These are phyloP conservation scores for Exophiala viscosa DNA, from an alignment of 2,329 filamentous ascomycete genomes.

Conservation along the genomic window DNA sequence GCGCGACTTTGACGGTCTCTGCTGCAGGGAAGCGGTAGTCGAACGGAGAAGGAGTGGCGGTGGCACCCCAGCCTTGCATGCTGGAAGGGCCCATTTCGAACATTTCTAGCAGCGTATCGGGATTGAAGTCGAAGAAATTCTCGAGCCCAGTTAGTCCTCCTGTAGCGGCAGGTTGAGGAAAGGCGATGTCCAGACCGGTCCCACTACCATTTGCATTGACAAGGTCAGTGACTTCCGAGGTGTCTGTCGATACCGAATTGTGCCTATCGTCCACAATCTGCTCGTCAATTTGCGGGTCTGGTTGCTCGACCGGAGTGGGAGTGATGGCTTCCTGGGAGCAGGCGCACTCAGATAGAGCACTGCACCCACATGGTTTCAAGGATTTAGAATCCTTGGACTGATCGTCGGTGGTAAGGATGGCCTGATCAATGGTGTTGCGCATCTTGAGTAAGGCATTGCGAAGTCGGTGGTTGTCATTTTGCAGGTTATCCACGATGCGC, in stretches of 20 bases:
- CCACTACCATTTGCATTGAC: not conserved
- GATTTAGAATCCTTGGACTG: not conserved
- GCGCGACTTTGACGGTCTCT: conserved; percentile 12
- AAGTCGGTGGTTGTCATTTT: conserved; percentile 14
- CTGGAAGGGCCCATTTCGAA: conserved; percentile 5
- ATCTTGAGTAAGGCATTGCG: conserved; percentile 19
- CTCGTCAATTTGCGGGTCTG: not conserved
- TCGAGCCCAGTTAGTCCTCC: conserved; percentile 8
- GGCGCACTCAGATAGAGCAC: conserved; percentile 1
- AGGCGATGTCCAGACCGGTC: not conserved
- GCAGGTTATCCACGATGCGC: conserved; percentile 14
- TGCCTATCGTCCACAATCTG: not conserved
- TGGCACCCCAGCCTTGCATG: not conserved
- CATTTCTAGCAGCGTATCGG: conserved; percentile 16
- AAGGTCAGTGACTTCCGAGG: conserved; percentile 10
- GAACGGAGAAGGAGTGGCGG: conserved; percentile 18
- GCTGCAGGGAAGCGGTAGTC: conserved; percentile 17
- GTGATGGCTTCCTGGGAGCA: not conserved
- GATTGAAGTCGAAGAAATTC: conserved; percentile 19
- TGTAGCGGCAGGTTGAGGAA: not conserved
- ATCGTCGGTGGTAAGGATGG: conserved; percentile 6
- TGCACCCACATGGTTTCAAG: conserved; percentile 6
- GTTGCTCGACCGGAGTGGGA: not conserved
- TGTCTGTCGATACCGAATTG: conserved; percentile 15
- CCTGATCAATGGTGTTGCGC: conserved; percentile 14